Evolutionary conservation across 129 eudicot species (phyloP).

Genomic region (Gnaphalium uliginosum): DNA sequence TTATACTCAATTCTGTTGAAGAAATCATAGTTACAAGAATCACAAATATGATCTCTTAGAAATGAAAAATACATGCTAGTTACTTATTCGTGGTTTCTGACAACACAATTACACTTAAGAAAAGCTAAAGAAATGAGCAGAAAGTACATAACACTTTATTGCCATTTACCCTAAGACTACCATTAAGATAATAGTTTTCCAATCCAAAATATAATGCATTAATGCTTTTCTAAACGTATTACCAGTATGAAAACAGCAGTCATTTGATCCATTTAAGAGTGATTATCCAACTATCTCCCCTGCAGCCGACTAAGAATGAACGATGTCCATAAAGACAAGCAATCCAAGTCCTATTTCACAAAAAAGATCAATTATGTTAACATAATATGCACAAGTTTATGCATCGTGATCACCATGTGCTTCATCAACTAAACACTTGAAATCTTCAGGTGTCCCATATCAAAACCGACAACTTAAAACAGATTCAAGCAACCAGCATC

Average conservation of each 20-base stretch:
- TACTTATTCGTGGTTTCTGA: no score
- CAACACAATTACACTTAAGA: no score
- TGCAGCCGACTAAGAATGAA: slow-evolving; percentile 94
- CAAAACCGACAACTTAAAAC: no score
- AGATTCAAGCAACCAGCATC: no score
- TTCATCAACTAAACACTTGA: slow-evolving; percentile 91
- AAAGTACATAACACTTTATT: no score
- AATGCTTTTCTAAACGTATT: slow-evolving; percentile 12
- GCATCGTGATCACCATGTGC: slow-evolving; percentile 70
- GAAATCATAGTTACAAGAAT: no score
- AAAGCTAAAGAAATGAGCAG: no score
- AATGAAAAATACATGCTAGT: no score
- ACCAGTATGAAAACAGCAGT: slow-evolving; percentile 95
- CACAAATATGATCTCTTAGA: no score
- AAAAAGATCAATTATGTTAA: background rate
- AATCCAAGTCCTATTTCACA: slow-evolving; percentile 65
- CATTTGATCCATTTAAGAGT: slow-evolving; percentile 87
- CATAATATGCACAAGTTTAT: background rate
- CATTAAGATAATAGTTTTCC: background rate
- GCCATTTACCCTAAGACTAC: background rate
- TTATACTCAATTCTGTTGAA: no score
- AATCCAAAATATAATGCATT: background rate
- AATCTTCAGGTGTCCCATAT: slow-evolving; percentile 88
- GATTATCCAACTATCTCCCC: slow-evolving; percentile 97
- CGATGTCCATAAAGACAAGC: slow-evolving; percentile 84